phyloP scores from a whole-genome alignment of 2,329 filamentous ascomycete genomes.

The Aureobasidium sp. region DNA sequence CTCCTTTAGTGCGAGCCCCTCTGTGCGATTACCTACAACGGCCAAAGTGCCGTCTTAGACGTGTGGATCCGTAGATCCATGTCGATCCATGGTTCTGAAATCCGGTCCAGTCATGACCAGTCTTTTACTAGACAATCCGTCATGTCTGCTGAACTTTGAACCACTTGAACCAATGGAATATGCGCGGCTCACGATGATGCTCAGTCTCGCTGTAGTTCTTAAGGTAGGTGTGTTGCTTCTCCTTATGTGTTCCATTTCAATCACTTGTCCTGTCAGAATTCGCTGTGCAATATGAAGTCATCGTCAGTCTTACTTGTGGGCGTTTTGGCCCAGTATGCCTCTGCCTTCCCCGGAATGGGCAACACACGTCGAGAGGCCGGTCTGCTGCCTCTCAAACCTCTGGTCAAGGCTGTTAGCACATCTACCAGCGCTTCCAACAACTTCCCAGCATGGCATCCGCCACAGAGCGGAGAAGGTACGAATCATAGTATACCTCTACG shows the following conservation, averaged over 20 bases:
- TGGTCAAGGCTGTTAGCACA: background rate
- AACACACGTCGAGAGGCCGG: background rate
- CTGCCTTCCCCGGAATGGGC: constrained; percentile 8
- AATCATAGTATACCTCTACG: background rate
- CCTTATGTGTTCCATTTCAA: background rate
- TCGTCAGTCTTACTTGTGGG: background rate
- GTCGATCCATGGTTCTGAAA: background rate
- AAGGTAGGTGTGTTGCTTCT: background rate
- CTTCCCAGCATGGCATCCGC: constrained; percentile 10
- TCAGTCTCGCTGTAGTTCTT: background rate
- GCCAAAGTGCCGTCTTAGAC: background rate
- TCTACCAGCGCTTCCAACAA: background rate
- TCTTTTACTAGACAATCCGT: background rate
- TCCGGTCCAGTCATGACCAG: constrained; percentile 1
- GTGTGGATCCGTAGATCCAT: constrained; percentile 2
- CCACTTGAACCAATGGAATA: background rate
- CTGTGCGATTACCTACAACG: background rate
- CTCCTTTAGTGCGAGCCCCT: background rate
- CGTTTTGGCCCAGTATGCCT: background rate
- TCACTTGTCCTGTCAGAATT: background rate
- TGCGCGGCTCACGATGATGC: background rate
- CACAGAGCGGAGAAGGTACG: constrained; percentile 3
- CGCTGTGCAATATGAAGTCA: background rate
- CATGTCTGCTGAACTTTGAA: background rate
- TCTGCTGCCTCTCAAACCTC: background rate